Base-by-base conservation (phyloP, 2,329 filamentous ascomycete species). In the Sclerotinia minor region DNA sequence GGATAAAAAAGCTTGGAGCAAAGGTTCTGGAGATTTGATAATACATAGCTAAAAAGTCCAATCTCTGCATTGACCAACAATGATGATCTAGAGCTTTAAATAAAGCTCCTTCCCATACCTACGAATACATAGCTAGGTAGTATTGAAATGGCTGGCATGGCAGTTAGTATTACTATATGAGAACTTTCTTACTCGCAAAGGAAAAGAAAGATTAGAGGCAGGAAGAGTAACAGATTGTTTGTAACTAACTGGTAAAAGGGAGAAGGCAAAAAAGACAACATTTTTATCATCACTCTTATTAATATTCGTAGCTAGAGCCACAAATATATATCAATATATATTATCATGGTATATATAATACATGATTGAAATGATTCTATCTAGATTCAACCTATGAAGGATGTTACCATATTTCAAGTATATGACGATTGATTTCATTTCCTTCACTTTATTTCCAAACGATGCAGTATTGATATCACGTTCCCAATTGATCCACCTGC, bases 61-160 rank as follows among this genome's bases (percentile, higher is more conserved):
- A 45, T 59, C 41, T 32, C 57, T 59, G 38, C 57, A 59, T 59
- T 45, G 41, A 32, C 24, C 57, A 59, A 45, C 57, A 32, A 29
- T 29, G 29, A 5, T 29, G 29, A 32, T 59, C 57, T 59, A 45
- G 57, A 45, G 24, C 38, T 58, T 41, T 45, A 3, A 9, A 7
- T 11, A 55, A n/a, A n/a, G 35, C 47, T 59, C 57, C 41, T 9
- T 9, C 57, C 41, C 57, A 24, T 8, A 29, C 57, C 24, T 8
- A 29, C 29, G 29, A 29, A 29, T 29, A 5, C 29, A 29, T 29
- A 29, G 29, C 3, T 29, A 2, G 29, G 29, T 44, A 60, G 29
- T 44, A 60, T 60, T 60, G 19, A 24, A 45, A 59, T 44, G 38
- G 11, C 7, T 59, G 24, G 24, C 24, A 26, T 26, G 24, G 19